A percentile compares a stretch with the other conserved stretches of the same genome.
phyloP scores from a whole-genome alignment of 768 basidiomycete genomes.

The Arthromyces matolae region DNA sequence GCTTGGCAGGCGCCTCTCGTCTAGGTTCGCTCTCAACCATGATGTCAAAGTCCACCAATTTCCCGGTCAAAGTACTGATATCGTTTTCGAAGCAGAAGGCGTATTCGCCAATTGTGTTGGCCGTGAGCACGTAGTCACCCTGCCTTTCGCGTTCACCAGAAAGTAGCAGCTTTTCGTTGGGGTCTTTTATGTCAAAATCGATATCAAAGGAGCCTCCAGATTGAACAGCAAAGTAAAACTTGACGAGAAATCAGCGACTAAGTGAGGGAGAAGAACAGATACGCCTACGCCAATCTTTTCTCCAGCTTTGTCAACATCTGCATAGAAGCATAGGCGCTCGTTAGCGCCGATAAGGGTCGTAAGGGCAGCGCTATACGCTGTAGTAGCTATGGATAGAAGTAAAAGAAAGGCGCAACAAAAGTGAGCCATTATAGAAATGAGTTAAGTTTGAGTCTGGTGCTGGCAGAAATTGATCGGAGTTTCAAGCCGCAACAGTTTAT shows the following conservation, averaged over 20 bases:
- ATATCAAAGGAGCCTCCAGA: conserved; percentile 96
- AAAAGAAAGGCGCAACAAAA: conserved; percentile 24
- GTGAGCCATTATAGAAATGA: conserved; percentile 5
- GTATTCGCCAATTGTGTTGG: conserved; percentile 87
- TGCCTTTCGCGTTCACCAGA: conserved; percentile 88
- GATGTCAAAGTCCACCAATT: conserved; percentile 93
- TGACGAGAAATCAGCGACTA: conserved; percentile 17
- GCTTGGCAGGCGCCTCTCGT: conserved; percentile 82
- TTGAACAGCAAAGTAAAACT: conserved; percentile 99
- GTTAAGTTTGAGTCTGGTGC: neutral
- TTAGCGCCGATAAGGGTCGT: conserved; percentile 78
- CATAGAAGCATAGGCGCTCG: conserved; percentile 88
- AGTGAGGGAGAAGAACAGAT: conserved; percentile 2
- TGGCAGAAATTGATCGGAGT: conserved; percentile 16
- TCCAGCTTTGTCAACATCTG: conserved; percentile 92
- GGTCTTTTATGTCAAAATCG: conserved; percentile 90
- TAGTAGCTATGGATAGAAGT: conserved; percentile 35
- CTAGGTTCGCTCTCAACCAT: conserved; percentile 98
- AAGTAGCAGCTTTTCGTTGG: conserved; percentile 81
- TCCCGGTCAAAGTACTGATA: conserved; percentile 91
- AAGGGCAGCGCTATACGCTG: conserved; percentile 57
- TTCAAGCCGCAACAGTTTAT: no score
- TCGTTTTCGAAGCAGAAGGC: conserved; percentile 98
- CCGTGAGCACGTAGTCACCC: conserved; percentile 96
- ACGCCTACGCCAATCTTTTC: conserved; percentile 82